These are phyloP conservation scores for Salinomyces thailandicus DNA, from an alignment of 2,329 filamentous ascomycete genomes.

Conservation along the genomic window DNA sequence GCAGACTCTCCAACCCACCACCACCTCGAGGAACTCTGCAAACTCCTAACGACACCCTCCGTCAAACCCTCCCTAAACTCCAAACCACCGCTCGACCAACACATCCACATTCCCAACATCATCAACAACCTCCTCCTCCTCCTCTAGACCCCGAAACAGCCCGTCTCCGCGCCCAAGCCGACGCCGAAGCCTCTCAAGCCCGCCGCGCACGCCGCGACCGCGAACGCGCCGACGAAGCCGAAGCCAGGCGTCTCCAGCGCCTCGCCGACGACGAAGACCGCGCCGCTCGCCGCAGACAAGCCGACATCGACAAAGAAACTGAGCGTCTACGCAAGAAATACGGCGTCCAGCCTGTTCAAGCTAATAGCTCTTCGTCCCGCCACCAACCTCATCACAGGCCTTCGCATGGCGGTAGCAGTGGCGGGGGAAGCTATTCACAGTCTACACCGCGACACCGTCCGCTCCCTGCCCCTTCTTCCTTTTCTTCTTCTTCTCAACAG, in stretches of 20 bases:
- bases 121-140: conserved; percentile 18
- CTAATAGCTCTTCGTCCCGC: conserved; percentile 6
- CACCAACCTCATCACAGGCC: conserved; percentile 5
- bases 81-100: conserved; percentile 1
- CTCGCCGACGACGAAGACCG: conserved; percentile 46
- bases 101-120: conserved; percentile 8
- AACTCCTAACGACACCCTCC: neutral
- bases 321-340: conserved; percentile 60
- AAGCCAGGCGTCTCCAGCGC: conserved; percentile 47
- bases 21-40: conserved; percentile 10
- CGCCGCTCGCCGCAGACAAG: conserved; percentile 41
- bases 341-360: conserved; percentile 38
- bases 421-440: conserved; percentile 14
- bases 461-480: conserved; percentile 8
- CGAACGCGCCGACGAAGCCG: conserved; percentile 48
- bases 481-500: no score
- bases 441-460: conserved; percentile 15
- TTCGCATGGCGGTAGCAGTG: conserved; percentile 7
- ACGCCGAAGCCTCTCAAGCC: conserved; percentile 40
- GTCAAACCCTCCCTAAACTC: neutral
- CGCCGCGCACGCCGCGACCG: conserved; percentile 42
- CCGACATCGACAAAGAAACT: conserved; percentile 60
- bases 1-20: conserved; percentile 17
- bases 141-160: conserved; percentile 39
- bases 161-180: conserved; percentile 33